Percentiles rank a stretch among this genome's conserved stretches.
These are phyloP conservation scores for Antonospora locustae DNA, from an alignment of 371 early-diverging fungal species.

Conservation along the genomic window DNA sequence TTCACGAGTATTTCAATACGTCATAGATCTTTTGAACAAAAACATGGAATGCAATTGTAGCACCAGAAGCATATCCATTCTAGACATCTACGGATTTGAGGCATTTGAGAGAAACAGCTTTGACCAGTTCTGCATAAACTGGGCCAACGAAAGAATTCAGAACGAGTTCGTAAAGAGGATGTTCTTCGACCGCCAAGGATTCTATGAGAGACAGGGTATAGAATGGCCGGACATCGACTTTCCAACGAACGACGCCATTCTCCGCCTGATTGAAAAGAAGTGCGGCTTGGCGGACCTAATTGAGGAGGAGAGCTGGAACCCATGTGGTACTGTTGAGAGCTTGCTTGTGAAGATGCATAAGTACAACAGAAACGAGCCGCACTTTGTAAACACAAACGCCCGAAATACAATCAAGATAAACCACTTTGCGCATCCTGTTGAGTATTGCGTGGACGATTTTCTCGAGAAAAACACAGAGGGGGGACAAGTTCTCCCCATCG, in stretches of 20 bases:
- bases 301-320: constrained; percentile 52
- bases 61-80: constrained; percentile 54
- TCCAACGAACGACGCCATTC: not conserved
- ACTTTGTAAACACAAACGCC: not conserved
- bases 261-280: constrained; percentile 47
- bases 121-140: constrained; percentile 58
- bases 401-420: constrained; percentile 60
- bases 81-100: constrained; percentile 66
- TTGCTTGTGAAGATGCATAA: constrained; percentile 23
- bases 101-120: constrained; percentile 55
- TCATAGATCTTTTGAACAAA: constrained; percentile 38
- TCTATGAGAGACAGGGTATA: constrained; percentile 60
- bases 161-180: constrained; percentile 68
- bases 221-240: not conserved
- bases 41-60: constrained; percentile 14
- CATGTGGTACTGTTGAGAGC: constrained; percentile 37
- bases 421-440: constrained; percentile 86
- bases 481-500: constrained; percentile 15
- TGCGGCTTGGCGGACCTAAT: constrained; percentile 52
- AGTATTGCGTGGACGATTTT: constrained; percentile 80
- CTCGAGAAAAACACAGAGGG: constrained; percentile 91
- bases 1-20: constrained; percentile 39
- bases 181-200: constrained; percentile 68
- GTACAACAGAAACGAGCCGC: not conserved
- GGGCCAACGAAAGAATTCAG: constrained; percentile 60